Evolutionary conservation across 768 basidiomycete species (phyloP).

Genomic region (Strobilomyces confusus): DNA sequence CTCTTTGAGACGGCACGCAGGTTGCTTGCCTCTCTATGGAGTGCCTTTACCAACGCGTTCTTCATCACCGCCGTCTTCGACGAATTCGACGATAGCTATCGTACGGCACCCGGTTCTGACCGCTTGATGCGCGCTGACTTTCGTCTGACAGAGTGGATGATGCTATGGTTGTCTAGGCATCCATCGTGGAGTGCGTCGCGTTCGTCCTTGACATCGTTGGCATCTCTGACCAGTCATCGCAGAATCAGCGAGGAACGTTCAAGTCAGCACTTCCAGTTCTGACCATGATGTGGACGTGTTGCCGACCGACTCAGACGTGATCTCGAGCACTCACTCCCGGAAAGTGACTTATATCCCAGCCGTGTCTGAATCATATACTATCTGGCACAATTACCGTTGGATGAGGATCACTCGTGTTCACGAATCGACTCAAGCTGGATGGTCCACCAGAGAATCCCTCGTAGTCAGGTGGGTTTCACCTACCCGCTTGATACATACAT

Average conservation of each 20-base stretch:
- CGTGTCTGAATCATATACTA: conserved; percentile 30
- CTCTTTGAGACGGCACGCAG: conserved; percentile 57
- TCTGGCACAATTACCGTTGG: conserved; percentile 35
- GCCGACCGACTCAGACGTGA: conserved; percentile 18
- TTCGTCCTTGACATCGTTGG: not conserved
- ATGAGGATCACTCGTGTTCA: conserved; percentile 23
- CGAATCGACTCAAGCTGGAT: conserved; percentile 17
- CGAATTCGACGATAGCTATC: conserved; percentile 52
- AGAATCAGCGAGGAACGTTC: conserved; percentile 45
- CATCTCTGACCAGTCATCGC: not conserved
- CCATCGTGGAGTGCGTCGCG: conserved; percentile 51
- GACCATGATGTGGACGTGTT: conserved; percentile 23
- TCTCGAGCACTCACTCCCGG: conserved; percentile 20
- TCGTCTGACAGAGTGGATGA: conserved; percentile 54
- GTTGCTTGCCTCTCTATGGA: conserved; percentile 39
- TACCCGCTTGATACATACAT: not conserved
- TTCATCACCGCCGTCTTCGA: conserved; percentile 62
- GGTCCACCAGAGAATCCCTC: conserved; percentile 14
- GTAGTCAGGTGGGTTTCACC: conserved; percentile 15
- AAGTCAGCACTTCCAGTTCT: conserved; percentile 44
- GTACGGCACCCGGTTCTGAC: conserved; percentile 34
- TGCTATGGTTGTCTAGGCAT: conserved; percentile 63
- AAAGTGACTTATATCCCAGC: conserved; percentile 35
- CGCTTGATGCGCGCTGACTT: not conserved
- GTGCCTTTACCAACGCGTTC: conserved; percentile 44